Base-by-base conservation (phyloP, 495 filamentous ascomycete species). In the Trichoderma virens region DNA sequence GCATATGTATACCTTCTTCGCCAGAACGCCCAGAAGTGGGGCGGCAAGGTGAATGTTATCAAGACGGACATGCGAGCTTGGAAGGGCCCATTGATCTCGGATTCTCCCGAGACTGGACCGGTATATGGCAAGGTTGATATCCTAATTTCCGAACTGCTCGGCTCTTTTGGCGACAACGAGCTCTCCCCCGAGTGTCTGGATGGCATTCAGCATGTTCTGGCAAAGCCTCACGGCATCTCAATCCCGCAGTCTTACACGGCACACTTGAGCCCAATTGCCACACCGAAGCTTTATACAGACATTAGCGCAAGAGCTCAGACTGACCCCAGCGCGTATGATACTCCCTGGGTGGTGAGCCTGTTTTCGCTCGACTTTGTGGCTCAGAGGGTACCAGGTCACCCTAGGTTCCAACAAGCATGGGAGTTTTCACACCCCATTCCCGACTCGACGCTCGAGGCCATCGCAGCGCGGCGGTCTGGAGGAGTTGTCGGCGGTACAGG, bases 61-160 rank as follows among this genome's bases (percentile, higher is more conserved):
- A 93, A 96, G 72, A 96, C 92, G 3, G 94, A 99, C 73, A 99
- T 99, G 94, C 87, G 94, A 34, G 85, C 87, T 41, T 99, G 94
- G 95, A 90, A 90, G 69, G 95, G 95, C 0, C 86, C 87, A 2
- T 76, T 86, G 5, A 65, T 75, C 13, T 69, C 71, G 60, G 67
- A 68, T 6, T 62, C 69, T 27, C 63, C 68, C 13, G 62, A 67
- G 3, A 65, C 69, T 32, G 56, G 68, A 32, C 61, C 70, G 0
- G 68, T 65, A 13, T 73, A 85, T 69, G 84, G 83, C 64, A 87
- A 86, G 45, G 89, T 98, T 59, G 94, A 99, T 73, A 97, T 99
- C 63, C 76, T 98, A 3, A 83, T 99, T 6, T 96, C 91, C 0
- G 94, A 99, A 72, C 85, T 99, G 1, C 82, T 99, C 1, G 93